Conservation (phyloP, 164 flowering plant species). For the Vitis amurensis region DNA sequence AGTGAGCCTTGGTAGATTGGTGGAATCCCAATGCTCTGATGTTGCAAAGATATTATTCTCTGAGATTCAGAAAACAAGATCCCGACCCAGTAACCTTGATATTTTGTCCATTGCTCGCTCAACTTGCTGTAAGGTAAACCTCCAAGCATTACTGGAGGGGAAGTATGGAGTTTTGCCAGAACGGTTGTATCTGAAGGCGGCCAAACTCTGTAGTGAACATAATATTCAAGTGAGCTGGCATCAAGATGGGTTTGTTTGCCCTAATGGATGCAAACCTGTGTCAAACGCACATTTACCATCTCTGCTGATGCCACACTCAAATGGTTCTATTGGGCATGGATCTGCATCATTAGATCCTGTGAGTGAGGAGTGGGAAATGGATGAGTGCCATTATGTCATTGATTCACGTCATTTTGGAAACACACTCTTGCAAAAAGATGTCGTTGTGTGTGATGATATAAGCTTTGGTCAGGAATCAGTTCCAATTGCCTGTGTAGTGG, state of each 20-base stretch:
- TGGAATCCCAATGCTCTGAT: conserved; percentile 63
- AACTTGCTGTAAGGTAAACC: conserved; percentile 72
- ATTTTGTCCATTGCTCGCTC: conserved; percentile 76
- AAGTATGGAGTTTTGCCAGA: conserved; percentile 76
- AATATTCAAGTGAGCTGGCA: conserved; percentile 77
- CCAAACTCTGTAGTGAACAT: conserved; percentile 91
- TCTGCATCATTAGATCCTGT: conserved; percentile 17
- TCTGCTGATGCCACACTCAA: conserved; percentile 39
- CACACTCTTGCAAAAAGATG: conserved; percentile 30
- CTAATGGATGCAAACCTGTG: conserved; percentile 67
- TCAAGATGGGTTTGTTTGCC: conserved; percentile 73
- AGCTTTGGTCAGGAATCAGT: conserved; percentile 85
- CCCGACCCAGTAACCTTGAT: conserved; percentile 72
- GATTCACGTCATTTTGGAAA: conserved; percentile 48
- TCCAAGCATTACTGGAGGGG: conserved; percentile 60
- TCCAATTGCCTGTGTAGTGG: conserved; percentile 73
- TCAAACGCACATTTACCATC: conserved; percentile 23
- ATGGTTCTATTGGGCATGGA: conserved; percentile 12
- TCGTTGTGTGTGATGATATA: conserved; percentile 73
- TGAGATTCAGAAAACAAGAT: conserved; percentile 67
- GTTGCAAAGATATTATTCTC: conserved; percentile 70
- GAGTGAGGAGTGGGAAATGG: conserved; percentile 60
- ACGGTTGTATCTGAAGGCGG: conserved; percentile 78
- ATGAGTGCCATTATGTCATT: conserved; percentile 76
- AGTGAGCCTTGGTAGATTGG: conserved; percentile 48